A percentile compares a stretch with the other conserved stretches of the same genome.
phyloP scores from a whole-genome alignment of 2,329 filamentous ascomycete species.

The Curvularia sp. region DNA sequence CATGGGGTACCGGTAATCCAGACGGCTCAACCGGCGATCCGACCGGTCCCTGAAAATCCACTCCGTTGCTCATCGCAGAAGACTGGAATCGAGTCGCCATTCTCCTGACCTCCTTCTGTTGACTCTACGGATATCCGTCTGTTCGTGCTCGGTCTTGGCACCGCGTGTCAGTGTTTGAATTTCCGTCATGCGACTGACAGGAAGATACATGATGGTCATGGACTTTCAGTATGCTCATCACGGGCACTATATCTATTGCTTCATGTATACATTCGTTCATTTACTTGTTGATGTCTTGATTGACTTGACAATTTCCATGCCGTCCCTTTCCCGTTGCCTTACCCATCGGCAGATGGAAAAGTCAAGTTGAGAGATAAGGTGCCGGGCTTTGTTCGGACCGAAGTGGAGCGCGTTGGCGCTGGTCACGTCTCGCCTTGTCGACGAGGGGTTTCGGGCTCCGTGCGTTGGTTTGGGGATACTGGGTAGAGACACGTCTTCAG shows the following conservation, averaged over 20 bases:
- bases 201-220: no score
- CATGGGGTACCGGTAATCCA: neutral
- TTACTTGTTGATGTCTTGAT: neutral
- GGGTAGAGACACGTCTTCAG: neutral
- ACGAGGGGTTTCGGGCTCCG: neutral
- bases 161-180: neutral
- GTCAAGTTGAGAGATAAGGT: neutral
- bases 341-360: neutral
- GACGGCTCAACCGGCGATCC: neutral
- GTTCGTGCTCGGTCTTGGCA: neutral
- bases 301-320: neutral
- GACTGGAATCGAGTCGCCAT: neutral
- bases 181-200: neutral
- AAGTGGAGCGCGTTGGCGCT: neutral
- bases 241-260: neutral
- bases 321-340: neutral
- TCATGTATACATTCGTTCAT: neutral
- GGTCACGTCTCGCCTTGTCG: neutral
- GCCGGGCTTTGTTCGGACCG: neutral
- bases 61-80: neutral
- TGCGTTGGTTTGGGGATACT: neutral
- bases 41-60: neutral
- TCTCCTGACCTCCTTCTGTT: neutral
- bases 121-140: neutral
- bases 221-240: neutral